Percentiles rank a stretch among this genome's conserved stretches.
These are phyloP conservation scores for Gnaphalium uliginosum DNA, from an alignment of 129 eudicot genomes.

Conservation along the genomic window DNA sequence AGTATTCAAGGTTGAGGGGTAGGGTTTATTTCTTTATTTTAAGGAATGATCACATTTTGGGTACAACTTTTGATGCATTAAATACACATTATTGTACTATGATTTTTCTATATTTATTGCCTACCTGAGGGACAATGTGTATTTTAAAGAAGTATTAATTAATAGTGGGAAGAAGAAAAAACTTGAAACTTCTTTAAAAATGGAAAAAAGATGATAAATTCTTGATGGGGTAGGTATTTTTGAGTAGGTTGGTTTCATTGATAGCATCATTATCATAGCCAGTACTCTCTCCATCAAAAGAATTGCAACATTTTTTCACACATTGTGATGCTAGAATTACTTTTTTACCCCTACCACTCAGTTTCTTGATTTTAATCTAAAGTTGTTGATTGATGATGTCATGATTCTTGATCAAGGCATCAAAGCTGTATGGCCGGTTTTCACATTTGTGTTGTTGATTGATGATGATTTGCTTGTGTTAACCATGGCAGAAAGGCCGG, in stretches of 20 bases:
- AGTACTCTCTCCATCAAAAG: conserved; percentile 12
- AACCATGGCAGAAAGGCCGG: conserved; percentile 65
- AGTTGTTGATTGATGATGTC: background rate
- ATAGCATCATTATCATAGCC: conserved; percentile 43
- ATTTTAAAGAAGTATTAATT: conserved; percentile 4
- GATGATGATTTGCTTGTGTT: conserved; percentile 40
- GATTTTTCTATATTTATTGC: conserved; percentile 18
- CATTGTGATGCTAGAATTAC: conserved; percentile 16
- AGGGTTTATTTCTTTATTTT: conserved; percentile 2
- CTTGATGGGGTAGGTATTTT: conserved; percentile 34
- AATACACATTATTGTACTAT: conserved; percentile 23
- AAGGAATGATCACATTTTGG: conserved; percentile 19
- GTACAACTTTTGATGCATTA: conserved; percentile 27
- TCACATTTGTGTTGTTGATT: conserved; percentile 30
- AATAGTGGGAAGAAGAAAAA: conserved; percentile 2
- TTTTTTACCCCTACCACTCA: conserved; percentile 7
- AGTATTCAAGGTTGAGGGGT: background rate
- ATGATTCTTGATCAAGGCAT: conserved; percentile 14
- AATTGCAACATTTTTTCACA: conserved; percentile 13
- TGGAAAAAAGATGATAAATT: background rate
- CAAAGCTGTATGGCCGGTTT: background rate
- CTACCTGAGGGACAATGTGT: conserved; percentile 12
- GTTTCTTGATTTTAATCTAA: background rate
- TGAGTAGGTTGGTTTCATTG: conserved; percentile 39
- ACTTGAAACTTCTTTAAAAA: background rate